Conservation (phyloP, 169 alveolate genomes). For the Cryptosporidium xiaoi region DNA sequence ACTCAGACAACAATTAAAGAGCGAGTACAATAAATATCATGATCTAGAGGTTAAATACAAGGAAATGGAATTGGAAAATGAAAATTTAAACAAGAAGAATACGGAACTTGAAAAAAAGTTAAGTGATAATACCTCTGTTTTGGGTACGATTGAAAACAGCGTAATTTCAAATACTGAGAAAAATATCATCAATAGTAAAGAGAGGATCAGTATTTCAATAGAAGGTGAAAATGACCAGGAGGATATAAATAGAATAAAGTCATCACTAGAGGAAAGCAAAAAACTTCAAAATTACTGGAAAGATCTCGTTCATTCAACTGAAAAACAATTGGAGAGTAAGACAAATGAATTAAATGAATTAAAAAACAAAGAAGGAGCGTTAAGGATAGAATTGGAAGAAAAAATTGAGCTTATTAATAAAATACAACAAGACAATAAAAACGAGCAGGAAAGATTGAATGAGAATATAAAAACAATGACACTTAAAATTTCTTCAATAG, state of each 20-base stretch:
- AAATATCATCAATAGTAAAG: background rate
- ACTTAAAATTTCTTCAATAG: slow-evolving; percentile 42
- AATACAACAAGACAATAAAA: slow-evolving; percentile 33
- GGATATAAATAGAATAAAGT: background rate
- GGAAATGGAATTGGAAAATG: background rate
- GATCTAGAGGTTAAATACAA: slow-evolving; percentile 7
- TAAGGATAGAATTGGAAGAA: slow-evolving; percentile 2
- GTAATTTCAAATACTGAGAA: background rate
- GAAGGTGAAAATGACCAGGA: background rate
- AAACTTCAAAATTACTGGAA: slow-evolving; percentile 65
- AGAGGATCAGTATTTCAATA: background rate
- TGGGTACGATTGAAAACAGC: background rate
- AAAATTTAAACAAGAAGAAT: background rate
- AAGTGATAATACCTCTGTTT: background rate
- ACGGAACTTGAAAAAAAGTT: background rate
- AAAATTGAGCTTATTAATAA: slow-evolving; percentile 1
- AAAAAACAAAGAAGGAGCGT: slow-evolving; percentile 6
- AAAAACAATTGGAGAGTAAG: slow-evolving; percentile 52
- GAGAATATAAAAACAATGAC: slow-evolving; percentile 61
- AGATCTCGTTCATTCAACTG: slow-evolving; percentile 59
- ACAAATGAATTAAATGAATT: slow-evolving; percentile 23
- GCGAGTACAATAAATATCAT: slow-evolving; percentile 11
- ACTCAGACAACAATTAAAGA: slow-evolving; percentile 48
- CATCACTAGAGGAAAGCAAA: slow-evolving; percentile 42
- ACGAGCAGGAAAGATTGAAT: slow-evolving; percentile 7